Evolutionary conservation across 2,329 filamentous ascomycete genomes (phyloP).

Genomic region (Diaporthe sp.): DNA sequence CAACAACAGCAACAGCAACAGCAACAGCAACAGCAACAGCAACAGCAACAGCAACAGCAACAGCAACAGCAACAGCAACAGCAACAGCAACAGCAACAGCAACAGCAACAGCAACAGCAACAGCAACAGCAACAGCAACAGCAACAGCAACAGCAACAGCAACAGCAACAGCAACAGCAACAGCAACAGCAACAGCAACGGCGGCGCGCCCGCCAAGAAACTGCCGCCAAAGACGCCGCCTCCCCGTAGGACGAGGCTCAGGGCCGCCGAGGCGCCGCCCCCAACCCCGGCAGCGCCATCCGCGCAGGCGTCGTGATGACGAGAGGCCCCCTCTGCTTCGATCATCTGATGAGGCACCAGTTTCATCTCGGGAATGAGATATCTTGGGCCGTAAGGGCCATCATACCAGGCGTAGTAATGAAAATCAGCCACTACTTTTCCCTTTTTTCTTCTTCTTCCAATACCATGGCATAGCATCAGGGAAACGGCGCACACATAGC

Average conservation of each 20-base stretch:
- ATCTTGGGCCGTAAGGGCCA: neutral
- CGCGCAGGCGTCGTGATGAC: constrained; percentile 2
- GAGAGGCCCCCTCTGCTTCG: neutral
- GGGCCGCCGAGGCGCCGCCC: constrained; percentile 23
- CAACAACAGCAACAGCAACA: neutral
- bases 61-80: neutral
- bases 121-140: neutral
- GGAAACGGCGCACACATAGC: constrained; percentile 19
- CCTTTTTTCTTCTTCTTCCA: neutral
- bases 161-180: neutral
- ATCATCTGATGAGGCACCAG: neutral
- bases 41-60: too few species aligned
- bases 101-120: neutral
- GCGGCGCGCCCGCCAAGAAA: constrained; percentile 23
- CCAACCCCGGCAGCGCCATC: constrained; percentile 19
- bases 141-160: too few species aligned
- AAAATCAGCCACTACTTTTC: neutral
- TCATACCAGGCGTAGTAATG: neutral
- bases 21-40: neutral
- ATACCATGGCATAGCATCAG: constrained; percentile 22
- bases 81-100: neutral
- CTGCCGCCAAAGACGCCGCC: constrained; percentile 35
- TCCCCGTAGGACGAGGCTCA: constrained; percentile 34
- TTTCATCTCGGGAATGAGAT: neutral
- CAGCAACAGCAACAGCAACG: neutral